Evolutionary conservation across 345 rosid genomes (phyloP).

Genomic region (Boechera divaricarpa): DNA sequence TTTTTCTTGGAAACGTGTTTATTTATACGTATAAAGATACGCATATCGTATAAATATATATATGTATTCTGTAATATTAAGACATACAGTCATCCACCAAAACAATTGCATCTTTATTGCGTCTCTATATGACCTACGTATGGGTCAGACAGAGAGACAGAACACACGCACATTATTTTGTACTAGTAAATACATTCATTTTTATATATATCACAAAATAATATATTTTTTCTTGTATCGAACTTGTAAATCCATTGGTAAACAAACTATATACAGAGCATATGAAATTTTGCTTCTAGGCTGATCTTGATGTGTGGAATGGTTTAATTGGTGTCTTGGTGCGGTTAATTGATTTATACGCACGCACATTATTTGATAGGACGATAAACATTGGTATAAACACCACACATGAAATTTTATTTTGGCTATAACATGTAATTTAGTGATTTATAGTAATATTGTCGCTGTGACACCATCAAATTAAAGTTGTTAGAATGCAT

Average conservation of each 20-base stretch:
- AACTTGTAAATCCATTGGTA: constrained; percentile 22
- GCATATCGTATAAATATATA: constrained; percentile 7
- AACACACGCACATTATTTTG: constrained; percentile 29
- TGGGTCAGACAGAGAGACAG: constrained; percentile 31
- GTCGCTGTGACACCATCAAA: too few species aligned
- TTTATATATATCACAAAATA: neutral
- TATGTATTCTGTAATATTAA: neutral
- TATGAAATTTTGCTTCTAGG: neutral
- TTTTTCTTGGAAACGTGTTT: constrained; percentile 35
- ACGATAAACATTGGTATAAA: constrained; percentile 7
- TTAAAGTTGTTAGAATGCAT: neutral
- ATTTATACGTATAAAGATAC: constrained; percentile 42
- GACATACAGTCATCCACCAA: constrained; percentile 29
- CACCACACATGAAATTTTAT: neutral
- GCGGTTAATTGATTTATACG: constrained; percentile 3
- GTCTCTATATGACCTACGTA: constrained; percentile 34
- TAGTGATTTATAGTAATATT: neutral
- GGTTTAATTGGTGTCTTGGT: constrained; percentile 7
- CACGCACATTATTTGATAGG: neutral
- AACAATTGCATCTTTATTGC: constrained; percentile 35
- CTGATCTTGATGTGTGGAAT: constrained; percentile 3
- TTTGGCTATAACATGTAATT: neutral
- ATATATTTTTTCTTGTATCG: neutral
- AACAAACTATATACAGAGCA: neutral
- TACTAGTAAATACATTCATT: neutral